phyloP scores from a whole-genome alignment of 331 rosid genomes.

The Malus hybrid region DNA sequence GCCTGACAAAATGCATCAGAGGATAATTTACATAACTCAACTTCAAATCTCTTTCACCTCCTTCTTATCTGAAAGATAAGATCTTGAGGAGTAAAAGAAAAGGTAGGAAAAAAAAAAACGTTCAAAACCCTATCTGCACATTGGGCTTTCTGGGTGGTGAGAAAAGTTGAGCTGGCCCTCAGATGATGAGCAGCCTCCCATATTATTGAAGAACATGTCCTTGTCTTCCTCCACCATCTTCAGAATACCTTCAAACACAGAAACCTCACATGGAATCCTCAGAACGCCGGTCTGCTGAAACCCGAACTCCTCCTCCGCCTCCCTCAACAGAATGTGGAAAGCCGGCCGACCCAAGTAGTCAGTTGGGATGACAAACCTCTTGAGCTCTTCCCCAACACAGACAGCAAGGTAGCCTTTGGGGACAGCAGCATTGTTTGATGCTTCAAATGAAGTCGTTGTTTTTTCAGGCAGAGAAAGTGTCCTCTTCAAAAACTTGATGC shows the following conservation, averaged over 20 bases:
- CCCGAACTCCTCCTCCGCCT: conserved; percentile 94
- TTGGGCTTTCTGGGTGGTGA: conserved; percentile 75
- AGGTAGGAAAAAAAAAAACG: conserved; percentile 1
- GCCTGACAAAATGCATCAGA: conserved; percentile 15
- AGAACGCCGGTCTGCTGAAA: conserved; percentile 79
- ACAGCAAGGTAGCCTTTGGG: conserved; percentile 89
- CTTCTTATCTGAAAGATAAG: conserved; percentile 19
- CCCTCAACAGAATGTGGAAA: conserved; percentile 57
- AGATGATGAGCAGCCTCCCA: conserved; percentile 36
- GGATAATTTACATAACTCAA: conserved; percentile 19
- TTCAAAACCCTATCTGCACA: conserved; percentile 58
- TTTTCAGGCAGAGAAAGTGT: conserved; percentile 54
- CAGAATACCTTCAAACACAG: conserved; percentile 61
- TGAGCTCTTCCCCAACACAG: conserved; percentile 66
- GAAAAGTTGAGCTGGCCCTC: conserved; percentile 39
- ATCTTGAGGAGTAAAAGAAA: neutral
- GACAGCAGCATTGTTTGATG: conserved; percentile 30
- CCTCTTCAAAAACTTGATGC: conserved; percentile 65
- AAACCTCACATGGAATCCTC: conserved; percentile 78
- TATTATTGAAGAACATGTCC: conserved; percentile 17
- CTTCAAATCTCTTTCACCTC: conserved; percentile 1
- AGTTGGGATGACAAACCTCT: conserved; percentile 73
- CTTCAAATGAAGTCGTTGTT: conserved; percentile 11
- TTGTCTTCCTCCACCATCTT: conserved; percentile 51
- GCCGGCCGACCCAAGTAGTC: conserved; percentile 61